Base-by-base conservation (phyloP, 306 rosid species). In the Ammopiptanthus mongolicus region DNA sequence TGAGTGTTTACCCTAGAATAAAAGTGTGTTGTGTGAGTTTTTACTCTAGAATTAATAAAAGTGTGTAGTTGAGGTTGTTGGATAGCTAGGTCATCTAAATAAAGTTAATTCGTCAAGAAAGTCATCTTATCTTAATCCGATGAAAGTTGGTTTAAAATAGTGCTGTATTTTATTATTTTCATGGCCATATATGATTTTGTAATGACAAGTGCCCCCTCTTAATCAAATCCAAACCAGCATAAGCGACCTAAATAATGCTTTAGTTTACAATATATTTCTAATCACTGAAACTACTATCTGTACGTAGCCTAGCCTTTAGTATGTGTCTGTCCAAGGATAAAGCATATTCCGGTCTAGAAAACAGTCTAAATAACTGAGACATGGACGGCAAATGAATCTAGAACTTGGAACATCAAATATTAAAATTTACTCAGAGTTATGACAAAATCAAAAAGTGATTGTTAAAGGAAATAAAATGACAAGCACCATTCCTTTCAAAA, bases 51-150 rank as follows among this genome's bases (percentile, higher is more conserved):
- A 62, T 33, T 73, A 23, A 47, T 33, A 80, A 23, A 47, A 51
- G 7, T 21, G 31, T 17, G 75, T 58, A 23, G 82, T 58, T 77
- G 80, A 69, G 46, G 69, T 67, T 25, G 86, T 74, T 73, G 36
- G 68, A 73, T 15, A 17, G 34, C 3, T 19, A n/a, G 13, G 25
- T 48, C 37, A 62, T 36, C 14, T 56, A 44, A 2, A 41, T 46
- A n/a, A 73, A 55, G 42, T 53, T 42, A 28, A 44, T 71, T 11
- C 19, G 28, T 63, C 28, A 53, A 33, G 5, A 67, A 36, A 63
- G 44, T 18, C 0, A 34, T 73, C 15, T 34, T 33, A 47, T 73
- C 70, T 69, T 69, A 51, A 52, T 46, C 19, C 14, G 64, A 61
- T 18, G 57, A 60, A 52, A 58, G 77, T 48, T 60, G 57, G 47